Evolutionary conservation across 208 protist species (phyloP), one percentile per base, ranked within the genome.

Genomic region (Wallacemonas sp.): DNA sequence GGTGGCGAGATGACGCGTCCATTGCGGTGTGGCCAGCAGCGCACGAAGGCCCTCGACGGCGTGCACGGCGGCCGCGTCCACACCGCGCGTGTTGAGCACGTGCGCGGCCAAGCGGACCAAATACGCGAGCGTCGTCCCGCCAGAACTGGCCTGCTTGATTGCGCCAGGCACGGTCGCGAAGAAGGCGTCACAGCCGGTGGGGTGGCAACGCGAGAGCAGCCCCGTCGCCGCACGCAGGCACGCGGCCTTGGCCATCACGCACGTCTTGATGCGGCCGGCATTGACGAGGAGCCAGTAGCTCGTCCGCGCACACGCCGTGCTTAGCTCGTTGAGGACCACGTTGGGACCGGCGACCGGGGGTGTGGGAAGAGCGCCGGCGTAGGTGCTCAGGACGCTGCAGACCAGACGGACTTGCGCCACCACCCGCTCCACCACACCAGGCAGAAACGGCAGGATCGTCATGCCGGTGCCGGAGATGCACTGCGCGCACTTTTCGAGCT

Each of bases 201-300:
- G 73, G 23, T 73, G 61, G 55, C 77, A 91, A 48, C 57, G 79
- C 64, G 71, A 67, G 23, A 82, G 74, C 55, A 86, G 64, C 52
- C 76, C 31, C 23, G 39, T 46, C 25, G 73, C 74, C 20, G 76
- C 52, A 2, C 65, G 59, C 25, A 70, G 46, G 32, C 68, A 84
- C 33, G 70, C 70, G 12, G 64, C 69, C 3, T 62, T 62, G 26
- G 66, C 66, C n/a, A 64, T 48, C 54, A 71, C 66, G 32, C 70
- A 55, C 31, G 65, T 64, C 48, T 61, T 61, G 2, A 70, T 67
- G 18, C 65, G 33, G 18, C 72, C 61, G 1, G 44, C 23, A 16
- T 38, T 50, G 14, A 75, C 69, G 1, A 49, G 23, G n/a, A 57
- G 69, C 33, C 50, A 52, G 64, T 75, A 63, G 29, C 25, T 26